A percentile compares a stretch with the other conserved stretches of the same genome.
Conservation (phyloP, 495 filamentous ascomycete species). For the Aspergillus baeticus region DNA sequence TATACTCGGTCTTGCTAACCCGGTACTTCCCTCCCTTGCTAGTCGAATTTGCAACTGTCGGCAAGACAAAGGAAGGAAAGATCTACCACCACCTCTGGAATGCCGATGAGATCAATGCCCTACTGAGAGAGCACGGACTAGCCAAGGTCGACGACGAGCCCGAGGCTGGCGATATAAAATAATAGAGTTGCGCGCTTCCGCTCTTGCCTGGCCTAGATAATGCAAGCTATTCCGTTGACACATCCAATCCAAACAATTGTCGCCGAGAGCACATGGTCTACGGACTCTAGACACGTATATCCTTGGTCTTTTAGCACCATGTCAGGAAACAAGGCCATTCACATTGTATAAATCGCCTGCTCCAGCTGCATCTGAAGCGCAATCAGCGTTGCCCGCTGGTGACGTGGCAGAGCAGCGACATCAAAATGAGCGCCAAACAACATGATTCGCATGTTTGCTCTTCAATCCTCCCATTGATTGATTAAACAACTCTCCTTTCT, state of each 20-base stretch:
- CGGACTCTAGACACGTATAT: conserved; percentile 23
- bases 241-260: conserved; percentile 1
- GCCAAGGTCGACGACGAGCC: conserved; percentile 81
- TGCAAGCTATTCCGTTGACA: conserved; percentile 24
- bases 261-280: background rate
- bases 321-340: conserved; percentile 12
- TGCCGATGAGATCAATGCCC: conserved; percentile 91
- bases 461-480: conserved; percentile 19
- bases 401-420: conserved; percentile 40
- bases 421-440: conserved; percentile 25
- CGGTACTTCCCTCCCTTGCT: conserved; percentile 6
- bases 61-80: conserved; percentile 89
- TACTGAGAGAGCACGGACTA: conserved; percentile 92
- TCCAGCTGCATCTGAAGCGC: conserved; percentile 25
- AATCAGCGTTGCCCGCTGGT: conserved; percentile 30
- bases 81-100: conserved; percentile 98
- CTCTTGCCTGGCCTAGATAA: conserved; percentile 23
- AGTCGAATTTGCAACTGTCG: conserved; percentile 99
- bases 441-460: conserved; percentile 21
- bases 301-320: conserved; percentile 23
- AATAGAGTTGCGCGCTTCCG: conserved; percentile 16
- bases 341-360: conserved; percentile 9
- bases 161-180: conserved; percentile 59
- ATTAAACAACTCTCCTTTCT: conserved; percentile 16
- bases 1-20: conserved; percentile 29